Evolutionary conservation across 2,329 filamentous ascomycete species (phyloP).

Genomic region (Tolypocladium paradoxum): DNA sequence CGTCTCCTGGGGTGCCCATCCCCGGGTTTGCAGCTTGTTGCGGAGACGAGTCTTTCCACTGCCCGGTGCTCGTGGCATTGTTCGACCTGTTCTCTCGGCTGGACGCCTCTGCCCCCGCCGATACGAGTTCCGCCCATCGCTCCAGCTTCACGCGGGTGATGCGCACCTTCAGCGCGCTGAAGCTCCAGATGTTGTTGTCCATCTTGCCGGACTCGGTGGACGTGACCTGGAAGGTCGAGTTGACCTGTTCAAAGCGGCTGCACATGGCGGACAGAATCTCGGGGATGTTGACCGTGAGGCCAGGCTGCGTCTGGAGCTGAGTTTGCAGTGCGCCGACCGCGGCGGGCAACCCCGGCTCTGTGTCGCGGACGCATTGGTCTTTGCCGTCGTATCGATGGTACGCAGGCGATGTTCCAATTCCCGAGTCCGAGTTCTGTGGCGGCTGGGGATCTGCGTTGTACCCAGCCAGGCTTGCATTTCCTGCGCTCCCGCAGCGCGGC

Average conservation of each 20-base stretch:
- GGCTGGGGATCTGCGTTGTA: conserved; percentile 14
- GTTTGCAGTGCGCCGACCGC: conserved; percentile 29
- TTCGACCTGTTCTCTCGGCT: conserved; percentile 7
- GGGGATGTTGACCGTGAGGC: conserved; percentile 32
- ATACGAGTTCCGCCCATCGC: conserved; percentile 34
- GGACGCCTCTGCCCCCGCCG: conserved; percentile 19
- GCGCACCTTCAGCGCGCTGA: conserved; percentile 35
- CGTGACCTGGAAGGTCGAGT: conserved; percentile 20
- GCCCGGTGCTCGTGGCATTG: conserved; percentile 1
- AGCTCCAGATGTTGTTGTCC: conserved; percentile 36
- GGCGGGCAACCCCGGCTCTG: conserved; percentile 26
- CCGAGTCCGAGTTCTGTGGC: conserved; percentile 4
- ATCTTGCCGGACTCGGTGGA: conserved; percentile 20
- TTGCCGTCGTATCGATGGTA: conserved; percentile 1
- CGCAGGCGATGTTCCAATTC: not conserved
- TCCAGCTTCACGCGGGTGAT: conserved; percentile 35
- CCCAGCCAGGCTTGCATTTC: conserved; percentile 6
- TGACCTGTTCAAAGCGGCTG: conserved; percentile 31
- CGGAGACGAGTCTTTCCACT: conserved; percentile 8
- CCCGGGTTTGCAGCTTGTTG: conserved; percentile 2
- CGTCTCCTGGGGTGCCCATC: conserved; percentile 2
- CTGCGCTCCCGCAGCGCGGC: conserved; percentile 12
- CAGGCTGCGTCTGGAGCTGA: conserved; percentile 32
- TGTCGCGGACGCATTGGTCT: conserved; percentile 13
- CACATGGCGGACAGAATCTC: conserved; percentile 30